These are phyloP conservation scores for Ophiocordyceps camponoti-rufipedis DNA, from an alignment of 2,329 filamentous ascomycete genomes.

Conservation along the genomic window DNA sequence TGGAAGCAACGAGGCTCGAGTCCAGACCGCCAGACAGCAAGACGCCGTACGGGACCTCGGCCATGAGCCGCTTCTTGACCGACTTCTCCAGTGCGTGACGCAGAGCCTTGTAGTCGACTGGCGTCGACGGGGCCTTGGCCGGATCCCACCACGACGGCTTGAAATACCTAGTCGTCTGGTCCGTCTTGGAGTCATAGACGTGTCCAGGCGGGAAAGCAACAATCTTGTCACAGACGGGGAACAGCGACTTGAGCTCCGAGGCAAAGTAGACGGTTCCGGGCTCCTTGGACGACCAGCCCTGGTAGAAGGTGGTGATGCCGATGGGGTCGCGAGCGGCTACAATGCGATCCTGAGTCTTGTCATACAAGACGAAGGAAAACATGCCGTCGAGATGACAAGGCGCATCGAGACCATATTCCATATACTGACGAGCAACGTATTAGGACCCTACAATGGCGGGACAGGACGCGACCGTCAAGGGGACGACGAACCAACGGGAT, in stretches of 20 bases:
- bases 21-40: constrained; percentile 88
- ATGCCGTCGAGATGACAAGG: constrained; percentile 93
- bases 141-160: constrained; percentile 87
- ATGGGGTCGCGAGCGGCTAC: constrained; percentile 93
- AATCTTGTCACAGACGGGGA: constrained; percentile 90
- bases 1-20: constrained; percentile 85
- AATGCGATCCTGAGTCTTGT: constrained; percentile 82
- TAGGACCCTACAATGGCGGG: background rate
- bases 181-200: constrained; percentile 86
- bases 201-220: constrained; percentile 88
- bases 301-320: constrained; percentile 92
- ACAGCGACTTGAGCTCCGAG: constrained; percentile 86
- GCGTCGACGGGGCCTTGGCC: constrained; percentile 55
- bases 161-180: constrained; percentile 72
- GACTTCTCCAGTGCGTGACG: constrained; percentile 73
- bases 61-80: constrained; percentile 94
- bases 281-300: constrained; percentile 73
- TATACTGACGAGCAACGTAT: constrained; percentile 43
- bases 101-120: constrained; percentile 68
- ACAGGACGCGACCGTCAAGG: background rate
- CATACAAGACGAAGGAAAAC: constrained; percentile 98
- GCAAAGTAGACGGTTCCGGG: constrained; percentile 85
- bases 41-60: constrained; percentile 94
- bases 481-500: constrained; percentile 63
- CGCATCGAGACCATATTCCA: constrained; percentile 79